Evolutionary conservation across 2,329 filamentous ascomycete genomes (phyloP), one percentile per base, ranked within the genome.

Genomic region (Cyphellophora europaea): DNA sequence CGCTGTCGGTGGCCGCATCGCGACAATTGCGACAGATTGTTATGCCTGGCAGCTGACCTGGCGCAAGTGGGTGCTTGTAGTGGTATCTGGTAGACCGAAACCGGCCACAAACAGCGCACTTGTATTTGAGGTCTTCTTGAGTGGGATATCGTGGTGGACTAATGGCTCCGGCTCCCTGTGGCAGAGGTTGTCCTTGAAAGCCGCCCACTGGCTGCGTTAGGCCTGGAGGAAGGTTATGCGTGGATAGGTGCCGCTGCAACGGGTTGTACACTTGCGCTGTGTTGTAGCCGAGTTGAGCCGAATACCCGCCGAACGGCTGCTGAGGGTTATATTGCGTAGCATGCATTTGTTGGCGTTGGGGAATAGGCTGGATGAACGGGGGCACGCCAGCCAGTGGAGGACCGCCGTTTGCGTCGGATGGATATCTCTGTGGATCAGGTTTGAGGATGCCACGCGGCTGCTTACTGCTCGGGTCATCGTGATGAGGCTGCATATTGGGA

Each of bases 11-110:
- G 12, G 36, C 42, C 11, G 36, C 34, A 29, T 45, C 32, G 17
- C 42, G 37, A 30, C 46, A 50, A 31, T 38, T 45, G 15, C 37
- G 40, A 31, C 48, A 50, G 10, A 49, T 41, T 3, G 42, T 49
- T 18, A 38, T 44, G 10, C 18, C 31, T 6, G 48, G 48, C 8
- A 45, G 25, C 23, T 46, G 40, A 18, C 46, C 46, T 14, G 42
- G 34, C 21, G 35, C 36, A 6, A 50, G 35, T 11, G 42, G 46
- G 28, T 49, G 46, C 18, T 35, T 43, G 36, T 43, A 45, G 19
- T 50, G 46, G 34, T 47, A 49, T 19, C 41, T 38, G 6, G 46
- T 32, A 19, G 48, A 50, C 25, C 48, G 33, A 19, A 41, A 48
- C 11, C 42, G 36, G n/a, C 48, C 46, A 27, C 48, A 50, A 15